Percentiles rank a stretch among this genome's conserved stretches.
These are phyloP conservation scores for Xylariales sp. DNA, from an alignment of 2,329 filamentous ascomycete genomes.

Conservation along the genomic window DNA sequence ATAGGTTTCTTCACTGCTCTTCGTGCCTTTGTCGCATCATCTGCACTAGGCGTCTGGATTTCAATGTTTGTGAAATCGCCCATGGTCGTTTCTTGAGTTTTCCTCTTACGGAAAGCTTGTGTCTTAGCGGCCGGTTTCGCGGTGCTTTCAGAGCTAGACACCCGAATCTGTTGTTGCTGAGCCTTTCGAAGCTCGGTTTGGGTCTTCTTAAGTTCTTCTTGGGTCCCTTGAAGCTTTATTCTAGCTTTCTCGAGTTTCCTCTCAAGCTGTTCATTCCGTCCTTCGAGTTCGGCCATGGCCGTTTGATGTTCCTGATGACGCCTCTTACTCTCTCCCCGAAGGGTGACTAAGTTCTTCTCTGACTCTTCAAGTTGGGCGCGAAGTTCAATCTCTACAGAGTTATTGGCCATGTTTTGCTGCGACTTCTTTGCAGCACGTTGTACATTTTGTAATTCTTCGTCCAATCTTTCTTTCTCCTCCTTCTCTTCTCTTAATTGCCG, in stretches of 20 bases:
- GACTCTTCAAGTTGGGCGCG: conserved; percentile 48
- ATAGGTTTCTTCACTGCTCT: conserved; percentile 67
- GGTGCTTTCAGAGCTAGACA: conserved; percentile 49
- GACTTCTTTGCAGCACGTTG: conserved; percentile 47
- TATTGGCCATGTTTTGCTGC: conserved; percentile 42
- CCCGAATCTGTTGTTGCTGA: conserved; percentile 53
- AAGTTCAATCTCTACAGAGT: conserved; percentile 45
- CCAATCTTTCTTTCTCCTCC: conserved; percentile 50
- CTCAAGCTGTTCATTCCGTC: conserved; percentile 73
- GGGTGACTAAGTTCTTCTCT: conserved; percentile 50
- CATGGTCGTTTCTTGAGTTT: conserved; percentile 57
- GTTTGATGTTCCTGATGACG: conserved; percentile 61
- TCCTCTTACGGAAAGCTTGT: conserved; percentile 59
- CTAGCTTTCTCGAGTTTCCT: conserved; percentile 77
- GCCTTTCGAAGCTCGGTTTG: conserved; percentile 58
- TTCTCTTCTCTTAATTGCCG: conserved; percentile 48
- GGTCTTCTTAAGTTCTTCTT: conserved; percentile 77
- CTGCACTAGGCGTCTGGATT: conserved; percentile 57
- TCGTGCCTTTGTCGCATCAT: conserved; percentile 51
- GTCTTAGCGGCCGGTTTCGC: conserved; percentile 51
- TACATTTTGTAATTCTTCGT: conserved; percentile 51
- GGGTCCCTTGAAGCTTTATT: conserved; percentile 75
- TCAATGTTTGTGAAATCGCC: conserved; percentile 60
- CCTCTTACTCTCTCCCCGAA: conserved; percentile 61
- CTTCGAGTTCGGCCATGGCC: conserved; percentile 69